Evolutionary conservation across 2,329 filamentous ascomycete genomes (phyloP), one percentile per base, ranked within the genome.

Genomic region (Zymoseptoria ardabiliae): DNA sequence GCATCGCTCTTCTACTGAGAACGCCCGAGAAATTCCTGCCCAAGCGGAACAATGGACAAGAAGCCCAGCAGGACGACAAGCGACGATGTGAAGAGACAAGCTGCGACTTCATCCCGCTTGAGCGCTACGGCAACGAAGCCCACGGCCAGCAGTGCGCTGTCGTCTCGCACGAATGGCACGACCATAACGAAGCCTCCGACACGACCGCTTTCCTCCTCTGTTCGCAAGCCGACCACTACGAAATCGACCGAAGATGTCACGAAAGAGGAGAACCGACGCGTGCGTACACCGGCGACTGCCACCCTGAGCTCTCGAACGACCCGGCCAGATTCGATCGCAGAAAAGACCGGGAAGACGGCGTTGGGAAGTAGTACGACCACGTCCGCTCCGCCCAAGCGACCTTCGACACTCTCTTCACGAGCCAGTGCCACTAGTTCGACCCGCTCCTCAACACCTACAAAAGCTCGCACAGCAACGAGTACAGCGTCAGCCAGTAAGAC

Each of bases 161-260:
- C 56, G 28, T 53, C 62, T 11, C 58, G 63, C 21, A 58, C 65
- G 9, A 59, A 54, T 54, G 59, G 62, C 48, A 57, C 58, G 22
- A 62, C 59, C 53, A 60, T 61, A 30, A 61, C 58, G 49, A 65
- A 62, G 35, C 56, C 62, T 20, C 58, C 64, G 3, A 65, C 63
- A 13, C 59, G 63, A 35, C 63, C 63, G 4, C 11, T 53, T 8
- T 50, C 54, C 10, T 25, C 58, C 21, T 23, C 63, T 17, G 56
- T 61, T 20, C 58, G 63, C 41, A 64, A 64, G 54, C 23, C 55
- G 20, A 50, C 55, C 10, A 52, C 28, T 6, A 52, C 50, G 21
- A 58, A 65, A 57, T 23, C 53, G 25, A 53, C 62, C 51, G 50
- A 41, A 48, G 21, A 35, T 48, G 25, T 22, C n/a, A 53, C 54